Evolutionary conservation across 1,284 basidiomycete genomes (phyloP).

Genomic region (Cutaneotrichosporon spelunceum): DNA sequence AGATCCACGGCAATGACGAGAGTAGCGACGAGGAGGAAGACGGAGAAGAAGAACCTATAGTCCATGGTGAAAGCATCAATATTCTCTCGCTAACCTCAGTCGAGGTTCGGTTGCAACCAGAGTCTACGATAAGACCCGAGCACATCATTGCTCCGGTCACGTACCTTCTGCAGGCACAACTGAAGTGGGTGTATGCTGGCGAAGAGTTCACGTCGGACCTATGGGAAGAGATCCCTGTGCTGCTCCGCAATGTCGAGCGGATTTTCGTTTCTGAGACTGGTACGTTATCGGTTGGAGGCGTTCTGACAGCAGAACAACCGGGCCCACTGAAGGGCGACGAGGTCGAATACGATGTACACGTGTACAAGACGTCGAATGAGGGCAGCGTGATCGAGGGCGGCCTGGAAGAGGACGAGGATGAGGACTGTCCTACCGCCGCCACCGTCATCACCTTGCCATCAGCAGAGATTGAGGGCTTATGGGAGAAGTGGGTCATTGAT

Average conservation of each 20-base stretch:
- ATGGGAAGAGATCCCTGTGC: constrained; percentile 58
- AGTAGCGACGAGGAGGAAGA: constrained; percentile 1
- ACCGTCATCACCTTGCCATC: constrained; percentile 82
- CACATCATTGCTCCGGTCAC: constrained; percentile 10
- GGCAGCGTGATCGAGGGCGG: constrained; percentile 64
- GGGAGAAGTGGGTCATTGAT: constrained; percentile 56
- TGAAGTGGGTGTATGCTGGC: constrained; percentile 1
- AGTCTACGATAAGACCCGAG: background rate
- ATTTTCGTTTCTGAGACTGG: constrained; percentile 68
- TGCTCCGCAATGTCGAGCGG: constrained; percentile 70
- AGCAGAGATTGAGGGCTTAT: constrained; percentile 77
- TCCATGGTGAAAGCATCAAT: constrained; percentile 26
- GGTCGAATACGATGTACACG: constrained; percentile 62
- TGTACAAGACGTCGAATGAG: constrained; percentile 74
- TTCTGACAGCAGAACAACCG: constrained; percentile 5
- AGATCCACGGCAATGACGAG: constrained; percentile 13
- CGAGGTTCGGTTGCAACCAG: constrained; percentile 62
- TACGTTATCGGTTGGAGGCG: constrained; percentile 34
- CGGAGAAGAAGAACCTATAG: constrained; percentile 10
- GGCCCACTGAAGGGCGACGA: background rate
- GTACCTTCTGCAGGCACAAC: constrained; percentile 8
- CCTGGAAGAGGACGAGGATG: constrained; percentile 59
- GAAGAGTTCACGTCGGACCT: constrained; percentile 18
- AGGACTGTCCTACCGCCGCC: constrained; percentile 77
- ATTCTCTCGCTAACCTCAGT: constrained; percentile 55